Evolutionary conservation across 1,284 basidiomycete genomes (phyloP).

Genomic region (Pseudozyma flocculosa): DNA sequence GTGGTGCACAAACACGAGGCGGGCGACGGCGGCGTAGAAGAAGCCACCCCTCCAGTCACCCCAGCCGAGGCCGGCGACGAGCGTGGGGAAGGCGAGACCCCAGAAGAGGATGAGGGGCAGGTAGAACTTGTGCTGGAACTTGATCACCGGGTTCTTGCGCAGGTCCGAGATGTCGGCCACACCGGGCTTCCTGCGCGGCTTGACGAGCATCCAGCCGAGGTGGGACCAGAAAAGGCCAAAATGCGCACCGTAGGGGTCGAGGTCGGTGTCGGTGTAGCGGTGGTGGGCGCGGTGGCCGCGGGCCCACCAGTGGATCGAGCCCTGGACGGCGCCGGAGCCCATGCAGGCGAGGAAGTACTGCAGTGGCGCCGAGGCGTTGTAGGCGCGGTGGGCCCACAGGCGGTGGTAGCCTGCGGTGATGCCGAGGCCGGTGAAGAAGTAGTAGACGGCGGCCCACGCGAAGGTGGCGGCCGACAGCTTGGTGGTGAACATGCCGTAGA

Average conservation of each 20-base stretch:
- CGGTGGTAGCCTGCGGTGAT: conserved; percentile 56
- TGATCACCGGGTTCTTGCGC: conserved; percentile 52
- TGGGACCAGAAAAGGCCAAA: conserved; percentile 56
- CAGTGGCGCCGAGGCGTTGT: conserved; percentile 46
- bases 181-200: conserved; percentile 56
- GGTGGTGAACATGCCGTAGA: conserved; percentile 52
- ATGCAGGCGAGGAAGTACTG: conserved; percentile 53
- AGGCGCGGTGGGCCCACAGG: conserved; percentile 55
- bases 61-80: conserved; percentile 57
- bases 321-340: conserved; percentile 55
- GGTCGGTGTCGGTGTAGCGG: conserved; percentile 57
- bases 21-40: conserved; percentile 54
- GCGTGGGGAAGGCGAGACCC: conserved; percentile 53
- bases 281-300: conserved; percentile 58
- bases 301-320: conserved; percentile 57
- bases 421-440: conserved; percentile 56
- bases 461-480: conserved; percentile 38
- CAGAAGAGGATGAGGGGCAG: conserved; percentile 54
- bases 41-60: conserved; percentile 56
- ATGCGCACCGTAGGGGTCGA: conserved; percentile 57
- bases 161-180: conserved; percentile 55
- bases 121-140: conserved; percentile 57
- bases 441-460: conserved; percentile 45
- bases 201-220: conserved; percentile 57
- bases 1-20: conserved; percentile 56